Evolutionary conservation across 352 stramenopile species (phyloP), one percentile per base, ranked within the genome.

Genomic region (Thalassiosira livingstoniorum): DNA sequence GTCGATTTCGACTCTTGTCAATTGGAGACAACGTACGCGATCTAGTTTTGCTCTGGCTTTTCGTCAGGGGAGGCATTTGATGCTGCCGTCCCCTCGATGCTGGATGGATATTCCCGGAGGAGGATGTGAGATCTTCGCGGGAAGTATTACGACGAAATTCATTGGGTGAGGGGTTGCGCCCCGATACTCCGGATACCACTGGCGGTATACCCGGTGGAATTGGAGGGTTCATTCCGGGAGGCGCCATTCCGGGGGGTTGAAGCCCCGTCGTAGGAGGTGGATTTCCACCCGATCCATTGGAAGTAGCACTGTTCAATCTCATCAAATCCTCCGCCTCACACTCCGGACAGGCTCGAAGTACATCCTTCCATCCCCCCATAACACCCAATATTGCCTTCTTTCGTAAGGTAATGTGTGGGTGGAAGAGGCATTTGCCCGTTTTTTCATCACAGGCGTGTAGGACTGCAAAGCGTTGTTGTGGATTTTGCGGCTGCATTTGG

Each of bases 321-420:
- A 42, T 25, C 10, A 83, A 43, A 65, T 83, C 75, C 31, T 78
- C 67, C 13, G 3, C 18, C 51, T 86, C 78, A 31, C 78, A 86
- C 42, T 86, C 78, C 0, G 78, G 78, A 75, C 78, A 86, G 3
- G 51, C 21, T 2, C 65, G 64, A 4, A 78, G 27, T 0, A 86
- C 68, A 54, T 86, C 78, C 27, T 81, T 78, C 78, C 78, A 86
- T 31, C 78, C 78, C 10, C 78, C 78, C n/a, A 77, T 43, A 10
- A 80, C 62, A 60, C 71, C 72, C 3, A 86, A 68, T 4, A 86
- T 69, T 7, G 72, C 73, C 47, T 87, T 87, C 69, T 82, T 87
- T 0, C 80, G 73, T 32, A 87, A 43, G 45, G 64, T 62, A 31
- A 87, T 72, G 42, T 82, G 73, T 21, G 80, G 80, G 45, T 87